phyloP scores from a whole-genome alignment of 1,139 yeast species.

The Hanseniaspora uvarum region DNA sequence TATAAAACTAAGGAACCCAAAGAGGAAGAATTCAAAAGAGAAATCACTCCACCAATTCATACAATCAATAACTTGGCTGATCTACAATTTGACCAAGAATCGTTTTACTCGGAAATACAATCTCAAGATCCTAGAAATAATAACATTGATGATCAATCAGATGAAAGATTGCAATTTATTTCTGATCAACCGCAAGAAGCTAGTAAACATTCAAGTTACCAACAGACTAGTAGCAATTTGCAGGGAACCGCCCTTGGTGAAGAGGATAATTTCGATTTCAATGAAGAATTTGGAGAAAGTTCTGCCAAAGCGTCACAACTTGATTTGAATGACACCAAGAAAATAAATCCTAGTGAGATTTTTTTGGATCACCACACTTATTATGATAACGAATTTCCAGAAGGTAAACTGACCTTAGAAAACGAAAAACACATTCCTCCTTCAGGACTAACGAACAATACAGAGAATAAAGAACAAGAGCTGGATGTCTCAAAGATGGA shows the following conservation, averaged over 20 bases:
- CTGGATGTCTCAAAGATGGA: not conserved
- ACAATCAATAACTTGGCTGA: constrained; percentile 10
- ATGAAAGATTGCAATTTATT: constrained; percentile 3
- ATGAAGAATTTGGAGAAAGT: not conserved
- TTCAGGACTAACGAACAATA: not conserved
- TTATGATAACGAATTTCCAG: not conserved
- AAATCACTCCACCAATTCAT: not conserved
- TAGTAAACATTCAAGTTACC: not conserved
- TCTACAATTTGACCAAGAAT: constrained; percentile 11
- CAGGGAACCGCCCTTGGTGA: not conserved
- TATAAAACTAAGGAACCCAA: not conserved
- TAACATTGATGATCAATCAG: not conserved
- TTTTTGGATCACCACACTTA: not conserved
- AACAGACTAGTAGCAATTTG: not conserved
- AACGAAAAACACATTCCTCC: constrained; percentile 13
- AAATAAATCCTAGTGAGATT: not conserved
- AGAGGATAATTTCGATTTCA: not conserved
- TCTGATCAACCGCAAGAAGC: not conserved
- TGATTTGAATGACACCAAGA: not conserved
- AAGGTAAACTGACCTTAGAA: not conserved
- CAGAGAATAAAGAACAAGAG: not conserved
- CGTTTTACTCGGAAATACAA: constrained; percentile 12
- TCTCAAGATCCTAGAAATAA: constrained; percentile 9
- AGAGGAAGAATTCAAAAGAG: not conserved
- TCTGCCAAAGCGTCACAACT: not conserved